Percentiles rank a stretch among this genome's conserved stretches.
These are phyloP conservation scores for Picochlorum sp. DNA, from an alignment of 139 green algal species.

Conservation along the genomic window DNA sequence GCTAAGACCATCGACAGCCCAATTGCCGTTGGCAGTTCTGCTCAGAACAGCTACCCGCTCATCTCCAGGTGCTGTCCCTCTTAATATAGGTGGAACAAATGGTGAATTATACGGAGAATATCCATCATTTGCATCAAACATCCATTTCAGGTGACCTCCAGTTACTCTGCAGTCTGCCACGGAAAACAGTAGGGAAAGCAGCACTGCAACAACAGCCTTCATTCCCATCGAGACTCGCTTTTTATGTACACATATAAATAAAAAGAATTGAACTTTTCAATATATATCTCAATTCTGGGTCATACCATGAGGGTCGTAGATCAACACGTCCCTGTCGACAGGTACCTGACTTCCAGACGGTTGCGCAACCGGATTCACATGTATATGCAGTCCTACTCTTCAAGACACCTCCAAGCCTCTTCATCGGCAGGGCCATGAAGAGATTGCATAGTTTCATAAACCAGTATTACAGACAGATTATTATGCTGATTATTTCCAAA, in stretches of 20 bases:
- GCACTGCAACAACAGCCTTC: not conserved
- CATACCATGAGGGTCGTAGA: no score
- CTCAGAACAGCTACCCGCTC: constrained; percentile 5
- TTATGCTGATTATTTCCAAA: not conserved
- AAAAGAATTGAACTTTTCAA: no score
- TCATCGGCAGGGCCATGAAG: no score
- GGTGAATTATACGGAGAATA: constrained; percentile 9
- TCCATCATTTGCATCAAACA: constrained; percentile 1
- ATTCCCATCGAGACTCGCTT: not conserved
- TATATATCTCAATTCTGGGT: no score
- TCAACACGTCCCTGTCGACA: no score
- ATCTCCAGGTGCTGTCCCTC: not conserved
- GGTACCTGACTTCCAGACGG: no score
- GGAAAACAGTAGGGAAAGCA: not conserved
- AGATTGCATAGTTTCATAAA: no score
- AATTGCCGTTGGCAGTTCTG: constrained; percentile 4
- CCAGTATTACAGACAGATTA: no score
- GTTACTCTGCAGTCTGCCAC: not conserved
- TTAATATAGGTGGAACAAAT: constrained; percentile 9
- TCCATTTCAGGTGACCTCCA: constrained; percentile 5
- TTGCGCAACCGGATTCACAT: no score
- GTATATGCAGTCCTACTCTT: no score
- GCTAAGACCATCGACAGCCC: constrained; percentile 3
- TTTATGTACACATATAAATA: no score
- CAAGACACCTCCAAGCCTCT: no score